Base-by-base conservation (phyloP, 73 alveolate genomes). In the Paraurostyla sp. region DNA sequence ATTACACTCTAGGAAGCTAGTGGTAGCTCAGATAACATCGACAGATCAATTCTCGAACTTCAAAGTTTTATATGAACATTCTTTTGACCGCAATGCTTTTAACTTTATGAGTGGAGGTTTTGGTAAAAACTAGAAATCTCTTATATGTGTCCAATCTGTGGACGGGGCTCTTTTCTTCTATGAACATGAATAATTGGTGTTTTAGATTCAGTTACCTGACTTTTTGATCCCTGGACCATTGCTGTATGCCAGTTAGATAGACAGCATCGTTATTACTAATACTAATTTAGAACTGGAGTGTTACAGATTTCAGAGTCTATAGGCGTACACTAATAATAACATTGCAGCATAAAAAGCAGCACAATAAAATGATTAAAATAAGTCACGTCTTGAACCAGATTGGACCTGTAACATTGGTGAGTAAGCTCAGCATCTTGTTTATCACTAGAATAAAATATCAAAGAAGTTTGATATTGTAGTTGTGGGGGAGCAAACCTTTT, bases 191-290 rank as follows among this genome's bases (percentile, higher is more conserved):
- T 73, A 49, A 51, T 22, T 73, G 18, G 54, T 85, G 18, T 90
- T 91, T 52, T 56, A 91, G 52, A 69, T 91, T 2, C 63, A 76
- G 46, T 80, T 93, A 0, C 96, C 97, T 29, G 94, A 93, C 43
- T 93, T 84, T 54, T 57, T 85, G n/a, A 80, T 94, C 76, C 98
- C 98, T 25, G 98, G 98, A 35, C 98, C 98, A 36, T 54, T 94
- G 23, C 56, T 92, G 86, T 94, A 92, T 85, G 91, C 95, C 63
- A 71, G 71, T 48, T 48, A 51, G 11, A 42, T 78, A 22, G 97
- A 93, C 57, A 49, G 92, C 46, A 43, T 93, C 15, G 36, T 91
- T 20, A 36, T 91, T 13, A 56, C 94, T 9, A 93, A 93, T 75
- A 52, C 94, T 0, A 81, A 71, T 51, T 73, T 93, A 27, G 95